phyloP scores from a whole-genome alignment of 495 filamentous ascomycete genomes.

The Tricharina praecox region DNA sequence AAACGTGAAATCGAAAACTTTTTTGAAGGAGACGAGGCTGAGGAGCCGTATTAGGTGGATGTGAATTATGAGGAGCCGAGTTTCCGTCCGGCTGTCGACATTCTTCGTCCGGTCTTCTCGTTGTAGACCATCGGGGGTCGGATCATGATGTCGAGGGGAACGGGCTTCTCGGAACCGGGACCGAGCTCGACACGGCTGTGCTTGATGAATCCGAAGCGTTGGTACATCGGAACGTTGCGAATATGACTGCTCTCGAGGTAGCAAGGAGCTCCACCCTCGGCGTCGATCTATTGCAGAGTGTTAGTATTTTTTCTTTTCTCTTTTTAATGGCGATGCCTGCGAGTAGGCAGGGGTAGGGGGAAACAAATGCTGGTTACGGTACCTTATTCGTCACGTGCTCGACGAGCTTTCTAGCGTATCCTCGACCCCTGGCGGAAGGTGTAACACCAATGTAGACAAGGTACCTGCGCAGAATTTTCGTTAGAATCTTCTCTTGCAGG shows the following conservation, averaged over 20 bases:
- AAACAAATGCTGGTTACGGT: slow-evolving; percentile 21
- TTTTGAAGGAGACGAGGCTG: neutral
- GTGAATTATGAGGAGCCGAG: slow-evolving; percentile 4
- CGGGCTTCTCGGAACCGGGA: slow-evolving; percentile 37
- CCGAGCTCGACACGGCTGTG: slow-evolving; percentile 42
- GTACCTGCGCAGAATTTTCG: slow-evolving; percentile 32
- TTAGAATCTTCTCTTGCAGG: slow-evolving; percentile 7
- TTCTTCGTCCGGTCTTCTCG: slow-evolving; percentile 8
- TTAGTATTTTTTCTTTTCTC: too few species aligned
- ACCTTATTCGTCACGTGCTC: slow-evolving; percentile 47
- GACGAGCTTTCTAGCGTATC: slow-evolving; percentile 51
- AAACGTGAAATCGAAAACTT: neutral
- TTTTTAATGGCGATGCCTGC: slow-evolving; percentile 1
- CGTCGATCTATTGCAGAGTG: slow-evolving; percentile 39
- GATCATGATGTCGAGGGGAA: slow-evolving; percentile 61
- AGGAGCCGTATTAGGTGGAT: too few species aligned
- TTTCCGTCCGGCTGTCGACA: slow-evolving; percentile 7
- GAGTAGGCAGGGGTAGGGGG: neutral
- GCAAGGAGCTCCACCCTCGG: slow-evolving; percentile 38
- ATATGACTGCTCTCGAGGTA: slow-evolving; percentile 62
- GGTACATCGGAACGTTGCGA: slow-evolving; percentile 50
- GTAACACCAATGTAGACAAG: slow-evolving; percentile 65
- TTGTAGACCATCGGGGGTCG: slow-evolving; percentile 36
- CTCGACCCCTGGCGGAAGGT: slow-evolving; percentile 44
- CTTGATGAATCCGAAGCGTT: slow-evolving; percentile 49